Percentiles rank a stretch among this genome's conserved stretches.
Evolutionary conservation across 495 filamentous ascomycete species (phyloP).

Genomic region (Xanthoparmelia taractica): DNA sequence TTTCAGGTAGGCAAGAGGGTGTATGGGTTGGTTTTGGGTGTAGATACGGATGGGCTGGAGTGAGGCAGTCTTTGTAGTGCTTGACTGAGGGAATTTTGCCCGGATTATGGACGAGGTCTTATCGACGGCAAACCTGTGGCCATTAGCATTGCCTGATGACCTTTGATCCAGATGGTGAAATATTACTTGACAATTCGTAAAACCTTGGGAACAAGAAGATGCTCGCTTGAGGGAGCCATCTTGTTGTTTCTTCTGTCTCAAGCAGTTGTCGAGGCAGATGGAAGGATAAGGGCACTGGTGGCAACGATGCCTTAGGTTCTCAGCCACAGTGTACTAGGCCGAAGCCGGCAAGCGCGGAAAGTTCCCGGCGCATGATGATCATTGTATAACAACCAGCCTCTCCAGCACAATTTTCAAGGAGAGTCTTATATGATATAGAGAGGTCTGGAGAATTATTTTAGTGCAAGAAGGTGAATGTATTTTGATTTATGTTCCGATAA

Average conservation of each 20-base stretch:
- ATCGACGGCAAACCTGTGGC: conserved; percentile 52
- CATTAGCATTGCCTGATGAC: conserved; percentile 9
- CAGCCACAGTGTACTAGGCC: background rate
- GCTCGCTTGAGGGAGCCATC: conserved; percentile 62
- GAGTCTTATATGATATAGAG: no score
- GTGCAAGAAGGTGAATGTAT: background rate
- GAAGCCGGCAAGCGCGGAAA: background rate
- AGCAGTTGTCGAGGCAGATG: no score
- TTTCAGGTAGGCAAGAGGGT: conserved; percentile 53
- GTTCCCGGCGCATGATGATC: background rate
- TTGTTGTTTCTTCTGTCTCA: conserved; percentile 24
- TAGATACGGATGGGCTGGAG: conserved; percentile 45
- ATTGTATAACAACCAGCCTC: no score
- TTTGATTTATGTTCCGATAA: conserved; percentile 12
- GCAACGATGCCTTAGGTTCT: background rate
- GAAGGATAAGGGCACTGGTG: background rate
- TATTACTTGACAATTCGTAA: conserved; percentile 57
- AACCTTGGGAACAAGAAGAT: conserved; percentile 63
- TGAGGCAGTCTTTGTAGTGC: conserved; percentile 32
- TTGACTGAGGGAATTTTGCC: conserved; percentile 49
- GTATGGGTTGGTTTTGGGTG: conserved; percentile 46
- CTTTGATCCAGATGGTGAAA: background rate
- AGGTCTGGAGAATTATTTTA: no score
- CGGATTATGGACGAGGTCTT: conserved; percentile 56
- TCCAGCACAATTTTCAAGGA: no score